Conservation (phyloP, 345 rosid species). For the Hibiscus trionum region DNA sequence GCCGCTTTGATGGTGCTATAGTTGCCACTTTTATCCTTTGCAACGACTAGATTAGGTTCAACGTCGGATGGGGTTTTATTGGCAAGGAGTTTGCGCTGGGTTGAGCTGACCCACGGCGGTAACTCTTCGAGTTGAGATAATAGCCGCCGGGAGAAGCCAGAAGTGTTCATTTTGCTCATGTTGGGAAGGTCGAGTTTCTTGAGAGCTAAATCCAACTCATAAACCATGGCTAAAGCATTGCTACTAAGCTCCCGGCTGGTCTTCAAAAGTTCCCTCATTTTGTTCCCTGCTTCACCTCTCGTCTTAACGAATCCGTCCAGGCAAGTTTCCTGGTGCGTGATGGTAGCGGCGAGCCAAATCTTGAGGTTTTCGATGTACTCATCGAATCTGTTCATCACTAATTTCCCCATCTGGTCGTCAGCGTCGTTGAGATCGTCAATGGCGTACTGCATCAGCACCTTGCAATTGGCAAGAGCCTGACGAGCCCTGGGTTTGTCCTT, state of each 20-base stretch:
- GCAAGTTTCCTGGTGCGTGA: constrained; percentile 70
- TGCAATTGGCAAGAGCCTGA: constrained; percentile 48
- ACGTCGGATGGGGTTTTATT: constrained; percentile 13
- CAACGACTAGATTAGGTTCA: constrained; percentile 48
- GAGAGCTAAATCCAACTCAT: constrained; percentile 29
- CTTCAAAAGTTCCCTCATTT: constrained; percentile 36
- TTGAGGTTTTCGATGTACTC: constrained; percentile 39
- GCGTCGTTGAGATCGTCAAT: constrained; percentile 47
- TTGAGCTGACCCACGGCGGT: constrained; percentile 44
- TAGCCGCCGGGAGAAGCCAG: constrained; percentile 27
- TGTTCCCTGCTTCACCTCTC: constrained; percentile 28
- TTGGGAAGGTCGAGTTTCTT: constrained; percentile 20
- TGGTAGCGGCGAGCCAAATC: constrained; percentile 67
- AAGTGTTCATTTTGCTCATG: not conserved
- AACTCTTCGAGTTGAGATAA: constrained; percentile 17
- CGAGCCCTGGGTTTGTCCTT: constrained; percentile 45
- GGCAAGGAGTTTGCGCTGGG: constrained; percentile 29
- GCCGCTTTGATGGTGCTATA: constrained; percentile 52
- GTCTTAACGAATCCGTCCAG: constrained; percentile 58
- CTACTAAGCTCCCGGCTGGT: constrained; percentile 44
- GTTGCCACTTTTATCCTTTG: constrained; percentile 66
- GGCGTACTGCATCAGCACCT: constrained; percentile 42
- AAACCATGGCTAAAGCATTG: constrained; percentile 69
- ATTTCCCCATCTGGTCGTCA: constrained; percentile 25
- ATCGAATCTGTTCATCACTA: constrained; percentile 26